These are phyloP conservation scores for Hemisphaericaspora xylanilytica DNA, from an alignment of 1,139 yeast species.

Conservation along the genomic window DNA sequence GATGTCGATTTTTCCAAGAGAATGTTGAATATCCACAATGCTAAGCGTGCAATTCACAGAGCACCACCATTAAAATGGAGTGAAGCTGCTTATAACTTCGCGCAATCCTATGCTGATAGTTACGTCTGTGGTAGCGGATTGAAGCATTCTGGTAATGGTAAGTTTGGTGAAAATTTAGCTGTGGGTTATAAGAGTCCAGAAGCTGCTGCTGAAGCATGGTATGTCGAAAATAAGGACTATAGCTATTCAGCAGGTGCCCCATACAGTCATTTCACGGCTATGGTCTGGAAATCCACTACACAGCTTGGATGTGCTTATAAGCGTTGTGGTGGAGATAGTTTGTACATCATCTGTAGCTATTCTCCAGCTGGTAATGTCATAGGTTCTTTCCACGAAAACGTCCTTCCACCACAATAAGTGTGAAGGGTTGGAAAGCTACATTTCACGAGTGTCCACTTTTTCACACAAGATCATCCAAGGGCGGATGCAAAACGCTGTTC, in stretches of 20 bases:
- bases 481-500: too few species aligned
- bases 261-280: conserved; percentile 80
- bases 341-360: conserved; percentile 53
- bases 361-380: conserved; percentile 51
- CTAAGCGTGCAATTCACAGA: conserved; percentile 63
- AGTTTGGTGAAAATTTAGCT: conserved; percentile 87
- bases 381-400: conserved; percentile 51
- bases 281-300: conserved; percentile 73
- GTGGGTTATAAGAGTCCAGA: conserved; percentile 59
- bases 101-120: conserved; percentile 65
- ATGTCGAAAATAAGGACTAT: conserved; percentile 62
- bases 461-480: too few species aligned
- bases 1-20: conserved; percentile 12
- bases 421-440: background rate
- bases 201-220: conserved; percentile 78
- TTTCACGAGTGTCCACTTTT: too few species aligned
- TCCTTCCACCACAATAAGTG: conserved; percentile 27
- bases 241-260: conserved; percentile 39
- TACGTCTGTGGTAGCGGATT: conserved; percentile 70
- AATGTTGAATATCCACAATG: conserved; percentile 62
- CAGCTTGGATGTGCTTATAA: conserved; percentile 73
- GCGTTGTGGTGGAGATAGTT: conserved; percentile 44
- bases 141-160: conserved; percentile 68
- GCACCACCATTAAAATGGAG: conserved; percentile 67
- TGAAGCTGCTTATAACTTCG: conserved; percentile 56